A percentile compares a stretch with the other conserved stretches of the same genome.
These are phyloP conservation scores for Populus davidiana DNA, from an alignment of 345 rosid genomes.

Conservation along the genomic window DNA sequence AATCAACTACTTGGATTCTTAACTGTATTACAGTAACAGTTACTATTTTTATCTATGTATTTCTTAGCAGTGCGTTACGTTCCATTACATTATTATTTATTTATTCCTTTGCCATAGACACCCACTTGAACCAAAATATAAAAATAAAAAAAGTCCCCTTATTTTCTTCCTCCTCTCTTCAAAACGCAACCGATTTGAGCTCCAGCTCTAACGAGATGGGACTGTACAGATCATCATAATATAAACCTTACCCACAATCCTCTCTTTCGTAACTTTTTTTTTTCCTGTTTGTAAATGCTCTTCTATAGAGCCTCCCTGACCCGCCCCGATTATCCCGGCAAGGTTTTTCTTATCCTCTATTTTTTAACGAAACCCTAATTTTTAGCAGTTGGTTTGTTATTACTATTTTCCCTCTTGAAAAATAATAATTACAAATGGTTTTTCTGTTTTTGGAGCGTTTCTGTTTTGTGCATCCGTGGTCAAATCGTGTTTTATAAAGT, in stretches of 20 bases:
- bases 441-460: constrained; percentile 13
- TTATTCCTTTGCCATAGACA: constrained; percentile 4
- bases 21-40: too few relatives aligned
- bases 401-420: not conserved
- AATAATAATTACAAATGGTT: not conserved
- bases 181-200: not conserved
- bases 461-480: constrained; percentile 11
- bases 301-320: constrained; percentile 66
- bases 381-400: not conserved
- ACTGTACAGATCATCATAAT: constrained; percentile 16
- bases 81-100: not conserved
- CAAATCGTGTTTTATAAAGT: constrained; percentile 27
- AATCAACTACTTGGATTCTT: too few relatives aligned
- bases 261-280: constrained; percentile 8
- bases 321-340: constrained; percentile 38
- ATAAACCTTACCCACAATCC: constrained; percentile 9
- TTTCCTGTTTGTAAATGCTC: constrained; percentile 17
- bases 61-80: not conserved
- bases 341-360: not conserved
- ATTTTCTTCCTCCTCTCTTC: constrained; percentile 7
- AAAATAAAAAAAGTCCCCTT: not conserved
- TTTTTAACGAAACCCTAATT: constrained; percentile 14
- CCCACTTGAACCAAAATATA: constrained; percentile 18
- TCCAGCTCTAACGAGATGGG: not conserved
- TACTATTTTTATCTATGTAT: not conserved